Evolutionary conservation across 441 rosid species (phyloP).

Genomic region (Aquilaria agallochum): DNA sequence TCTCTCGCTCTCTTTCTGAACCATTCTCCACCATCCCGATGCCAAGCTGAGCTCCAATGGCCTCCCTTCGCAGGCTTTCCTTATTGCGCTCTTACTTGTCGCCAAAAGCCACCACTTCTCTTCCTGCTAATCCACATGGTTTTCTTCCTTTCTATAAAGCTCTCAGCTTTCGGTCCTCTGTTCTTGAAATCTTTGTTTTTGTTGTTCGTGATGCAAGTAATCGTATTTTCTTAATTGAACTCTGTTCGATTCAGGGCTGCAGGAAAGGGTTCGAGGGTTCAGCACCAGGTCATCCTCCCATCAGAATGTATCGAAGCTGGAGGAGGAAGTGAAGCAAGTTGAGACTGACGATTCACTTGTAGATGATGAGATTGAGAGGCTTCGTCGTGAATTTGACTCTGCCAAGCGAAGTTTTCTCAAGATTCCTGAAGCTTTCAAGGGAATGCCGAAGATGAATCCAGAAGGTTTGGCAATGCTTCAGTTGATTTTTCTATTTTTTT

Average conservation of each 20-base stretch:
- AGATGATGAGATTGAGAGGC: slow-evolving; percentile 41
- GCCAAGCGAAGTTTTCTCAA: slow-evolving; percentile 66
- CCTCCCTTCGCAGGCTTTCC: slow-evolving; percentile 42
- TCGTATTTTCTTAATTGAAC: slow-evolving; percentile 1
- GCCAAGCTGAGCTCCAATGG: slow-evolving; percentile 32
- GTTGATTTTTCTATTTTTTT: not conserved
- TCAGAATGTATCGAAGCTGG: slow-evolving; percentile 30
- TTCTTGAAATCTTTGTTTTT: slow-evolving; percentile 29
- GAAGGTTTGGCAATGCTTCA: slow-evolving; percentile 42
- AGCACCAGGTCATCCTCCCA: slow-evolving; percentile 25
- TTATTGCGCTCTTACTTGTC: slow-evolving; percentile 33
- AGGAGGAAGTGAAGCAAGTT: slow-evolving; percentile 26
- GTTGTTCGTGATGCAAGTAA: not conserved
- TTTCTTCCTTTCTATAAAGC: not conserved
- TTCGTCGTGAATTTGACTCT: slow-evolving; percentile 54
- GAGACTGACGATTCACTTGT: slow-evolving; percentile 20
- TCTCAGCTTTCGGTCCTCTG: slow-evolving; percentile 4
- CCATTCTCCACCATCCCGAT: not conserved
- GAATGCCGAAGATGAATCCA: slow-evolving; percentile 81
- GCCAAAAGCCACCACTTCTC: slow-evolving; percentile 23
- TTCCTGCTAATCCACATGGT: not conserved
- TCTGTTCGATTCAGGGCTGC: slow-evolving; percentile 23
- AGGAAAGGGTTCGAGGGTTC: slow-evolving; percentile 31
- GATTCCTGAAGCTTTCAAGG: slow-evolving; percentile 59
- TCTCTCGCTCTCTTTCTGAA: too few species aligned